Evolutionary conservation across 2,329 filamentous ascomycete genomes (phyloP), one percentile per base, ranked within the genome.

Genomic region (Xenosphaeropsis pyriputrescens): DNA sequence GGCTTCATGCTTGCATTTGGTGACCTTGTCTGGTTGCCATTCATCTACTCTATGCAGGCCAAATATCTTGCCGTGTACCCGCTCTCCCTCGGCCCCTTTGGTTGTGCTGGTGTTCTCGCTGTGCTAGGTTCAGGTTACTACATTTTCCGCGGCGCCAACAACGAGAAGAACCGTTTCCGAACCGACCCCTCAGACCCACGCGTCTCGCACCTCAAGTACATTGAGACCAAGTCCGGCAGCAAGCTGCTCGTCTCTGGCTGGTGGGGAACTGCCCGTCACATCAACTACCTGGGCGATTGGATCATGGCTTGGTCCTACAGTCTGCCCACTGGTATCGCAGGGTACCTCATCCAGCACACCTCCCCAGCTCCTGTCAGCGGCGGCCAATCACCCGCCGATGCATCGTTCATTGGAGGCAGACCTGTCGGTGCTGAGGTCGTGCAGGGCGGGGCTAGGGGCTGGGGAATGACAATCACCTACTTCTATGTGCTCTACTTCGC

Each of bases 241-340:
- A 82, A 79, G 48, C 72, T 95, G 19, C 69, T 95, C 45, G 76
- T 77, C 3, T 80, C 82, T 1, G 89, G 89, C 39, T 96, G 89
- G 89, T 95, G 89, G 89, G 89, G 89, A 32, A 67, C 75, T 16
- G 82, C 88, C 1, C 75, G 89, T 32, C 89, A 96, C 60, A 89
- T 95, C 68, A 96, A 95, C 64, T 95, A 96, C 60, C 62, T 93
- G 1, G 89, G 88, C 37, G 89, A 96, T 62, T 95, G 88, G 88
- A 68, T 91, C 47, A 88, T 93, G 74, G 75, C 80, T 7, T 95
- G 85, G 85, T 76, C 85, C 0, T 95, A 91, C 60, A 85, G 77
- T 46, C 67, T 95, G 32, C 88, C 89, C 1, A 94, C 88, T 1
- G 83, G 84, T 1, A 57, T 93, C 42, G 81, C 86, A 0, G 88